These are phyloP conservation scores for Byssochlamys sp. DNA, from an alignment of 2,329 filamentous ascomycete genomes.

Conservation along the genomic window DNA sequence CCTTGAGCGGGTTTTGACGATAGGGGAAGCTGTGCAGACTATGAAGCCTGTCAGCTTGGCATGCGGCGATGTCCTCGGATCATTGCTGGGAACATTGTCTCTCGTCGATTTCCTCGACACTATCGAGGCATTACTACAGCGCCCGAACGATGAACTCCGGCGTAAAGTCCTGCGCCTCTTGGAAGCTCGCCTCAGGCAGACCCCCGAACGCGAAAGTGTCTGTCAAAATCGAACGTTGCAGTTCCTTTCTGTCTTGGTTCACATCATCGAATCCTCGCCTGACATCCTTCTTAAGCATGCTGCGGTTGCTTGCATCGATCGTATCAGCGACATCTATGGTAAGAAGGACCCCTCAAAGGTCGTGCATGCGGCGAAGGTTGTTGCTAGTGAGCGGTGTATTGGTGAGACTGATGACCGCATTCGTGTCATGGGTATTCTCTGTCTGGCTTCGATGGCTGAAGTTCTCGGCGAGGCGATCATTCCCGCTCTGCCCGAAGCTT, in stretches of 20 bases:
- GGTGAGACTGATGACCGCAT: constrained; percentile 63
- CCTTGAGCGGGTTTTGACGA: constrained; percentile 53
- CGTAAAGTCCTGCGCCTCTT: constrained; percentile 73
- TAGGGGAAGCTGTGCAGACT: constrained; percentile 48
- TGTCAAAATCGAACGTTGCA: constrained; percentile 64
- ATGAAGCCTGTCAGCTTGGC: constrained; percentile 30
- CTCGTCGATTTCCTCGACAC: constrained; percentile 83
- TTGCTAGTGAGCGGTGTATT: constrained; percentile 67
- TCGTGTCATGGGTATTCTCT: constrained; percentile 74
- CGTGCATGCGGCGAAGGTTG: constrained; percentile 62
- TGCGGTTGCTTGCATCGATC: constrained; percentile 80
- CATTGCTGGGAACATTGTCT: constrained; percentile 73
- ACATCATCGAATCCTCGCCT: constrained; percentile 62
- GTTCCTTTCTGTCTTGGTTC: constrained; percentile 69
- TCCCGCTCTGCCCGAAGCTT: constrained; percentile 65
- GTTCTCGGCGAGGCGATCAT: constrained; percentile 80
- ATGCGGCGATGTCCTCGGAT: constrained; percentile 61
- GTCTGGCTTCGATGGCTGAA: constrained; percentile 78
- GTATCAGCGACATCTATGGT: constrained; percentile 88
- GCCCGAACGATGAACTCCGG: constrained; percentile 63
- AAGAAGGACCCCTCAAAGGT: constrained; percentile 78
- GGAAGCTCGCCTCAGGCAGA: constrained; percentile 66
- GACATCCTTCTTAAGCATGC: constrained; percentile 72
- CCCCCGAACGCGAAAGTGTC: constrained; percentile 56
- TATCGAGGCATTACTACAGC: constrained; percentile 69